Conservation (phyloP, 805 yeast species). For the Clavispora vitiphila region DNA sequence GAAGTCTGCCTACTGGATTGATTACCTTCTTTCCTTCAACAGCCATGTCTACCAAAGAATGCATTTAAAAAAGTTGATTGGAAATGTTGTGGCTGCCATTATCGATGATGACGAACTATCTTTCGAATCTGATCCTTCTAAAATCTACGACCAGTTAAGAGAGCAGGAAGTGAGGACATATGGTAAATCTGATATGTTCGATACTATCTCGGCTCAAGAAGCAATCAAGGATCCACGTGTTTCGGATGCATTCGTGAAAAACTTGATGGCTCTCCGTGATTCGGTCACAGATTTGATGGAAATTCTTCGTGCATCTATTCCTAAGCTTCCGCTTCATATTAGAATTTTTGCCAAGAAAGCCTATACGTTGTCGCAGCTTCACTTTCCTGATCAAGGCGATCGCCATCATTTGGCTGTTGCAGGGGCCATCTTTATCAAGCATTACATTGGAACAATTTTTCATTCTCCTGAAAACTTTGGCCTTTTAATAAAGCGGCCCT, state of each 20-base stretch:
- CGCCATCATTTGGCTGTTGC: constrained; percentile 59
- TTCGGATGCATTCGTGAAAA: constrained; percentile 61
- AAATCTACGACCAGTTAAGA: constrained; percentile 42
- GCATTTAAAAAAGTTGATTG: constrained; percentile 36
- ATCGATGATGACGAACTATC: constrained; percentile 48
- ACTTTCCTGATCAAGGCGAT: constrained; percentile 56
- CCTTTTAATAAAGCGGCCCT: constrained; percentile 22
- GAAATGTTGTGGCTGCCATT: constrained; percentile 33
- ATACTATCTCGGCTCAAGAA: constrained; percentile 45
- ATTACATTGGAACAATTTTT: constrained; percentile 44
- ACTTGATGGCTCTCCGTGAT: constrained; percentile 72
- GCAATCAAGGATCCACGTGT: constrained; percentile 83
- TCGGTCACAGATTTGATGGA: constrained; percentile 57
- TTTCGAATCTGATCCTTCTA: constrained; percentile 77
- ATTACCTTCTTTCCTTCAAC: constrained; percentile 38
- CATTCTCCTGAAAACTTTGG: constrained; percentile 56
- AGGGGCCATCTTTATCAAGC: constrained; percentile 58
- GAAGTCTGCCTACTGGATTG: constrained; percentile 40
- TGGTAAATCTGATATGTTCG: constrained; percentile 31
- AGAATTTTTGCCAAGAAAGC: constrained; percentile 31
- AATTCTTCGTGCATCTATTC: constrained; percentile 40
- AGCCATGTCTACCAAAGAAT: constrained; percentile 46
- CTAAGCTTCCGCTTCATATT: constrained; percentile 33
- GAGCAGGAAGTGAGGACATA: constrained; percentile 31
- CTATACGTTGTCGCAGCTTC: constrained; percentile 34